Percentiles rank a stretch among this genome's conserved stretches.
Conservation (phyloP, 2,329 filamentous ascomycete genomes). For the Fusarium metavorans region DNA sequence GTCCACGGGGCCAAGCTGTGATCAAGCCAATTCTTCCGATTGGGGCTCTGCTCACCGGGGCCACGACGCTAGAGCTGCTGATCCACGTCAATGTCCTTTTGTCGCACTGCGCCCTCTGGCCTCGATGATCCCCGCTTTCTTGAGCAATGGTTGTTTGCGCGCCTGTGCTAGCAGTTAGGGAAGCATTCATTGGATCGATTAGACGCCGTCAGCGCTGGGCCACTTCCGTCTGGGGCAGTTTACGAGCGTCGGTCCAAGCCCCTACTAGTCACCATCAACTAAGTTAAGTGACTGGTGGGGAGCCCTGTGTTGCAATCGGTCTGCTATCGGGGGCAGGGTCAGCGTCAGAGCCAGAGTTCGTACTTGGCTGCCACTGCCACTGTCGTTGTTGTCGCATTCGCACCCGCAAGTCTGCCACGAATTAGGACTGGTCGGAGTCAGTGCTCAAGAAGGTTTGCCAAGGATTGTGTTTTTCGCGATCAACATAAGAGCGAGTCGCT, state of each 20-base stretch:
- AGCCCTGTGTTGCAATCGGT: conserved; percentile 21
- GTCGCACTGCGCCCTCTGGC: conserved; percentile 39
- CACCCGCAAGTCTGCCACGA: not conserved
- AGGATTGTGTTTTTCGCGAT: not conserved
- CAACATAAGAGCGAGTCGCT: conserved; percentile 1
- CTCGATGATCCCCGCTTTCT: conserved; percentile 26
- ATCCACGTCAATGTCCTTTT: conserved; percentile 50
- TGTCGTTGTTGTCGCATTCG: not conserved
- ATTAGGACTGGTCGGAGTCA: conserved; percentile 2
- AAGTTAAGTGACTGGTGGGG: conserved; percentile 13
- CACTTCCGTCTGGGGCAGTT: conserved; percentile 12
- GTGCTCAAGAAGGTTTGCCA: conserved; percentile 1
- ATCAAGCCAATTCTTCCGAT: conserved; percentile 48
- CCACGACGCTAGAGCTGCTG: conserved; percentile 44
- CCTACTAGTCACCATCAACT: conserved; percentile 27
- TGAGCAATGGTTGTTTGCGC: conserved; percentile 33
- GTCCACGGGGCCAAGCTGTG: conserved; percentile 35
- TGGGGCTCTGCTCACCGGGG: conserved; percentile 39
- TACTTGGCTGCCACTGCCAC: not conserved
- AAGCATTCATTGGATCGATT: conserved; percentile 47
- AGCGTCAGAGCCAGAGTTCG: not conserved
- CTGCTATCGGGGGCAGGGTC: conserved; percentile 20
- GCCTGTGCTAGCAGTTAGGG: conserved; percentile 29
- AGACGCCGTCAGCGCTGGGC: conserved; percentile 43
- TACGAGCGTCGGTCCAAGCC: conserved; percentile 34